Evolutionary conservation across 75 land plant genomes (phyloP).

Genomic region (Ceratopteris richardii): DNA sequence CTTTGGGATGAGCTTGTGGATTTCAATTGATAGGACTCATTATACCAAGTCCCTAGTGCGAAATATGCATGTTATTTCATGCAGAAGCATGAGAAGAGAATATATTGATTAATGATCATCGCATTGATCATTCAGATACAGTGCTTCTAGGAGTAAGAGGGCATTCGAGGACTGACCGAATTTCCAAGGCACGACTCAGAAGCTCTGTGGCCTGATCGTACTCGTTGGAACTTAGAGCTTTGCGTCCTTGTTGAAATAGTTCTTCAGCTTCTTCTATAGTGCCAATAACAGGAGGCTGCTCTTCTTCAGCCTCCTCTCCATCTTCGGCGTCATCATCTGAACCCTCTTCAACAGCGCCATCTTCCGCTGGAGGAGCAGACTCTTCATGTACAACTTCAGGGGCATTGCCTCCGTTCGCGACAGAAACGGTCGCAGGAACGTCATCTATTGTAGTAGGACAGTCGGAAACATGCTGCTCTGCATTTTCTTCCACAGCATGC

Average conservation of each 20-base stretch:
- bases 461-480: no score
- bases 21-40: no score
- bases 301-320: constrained; percentile 6
- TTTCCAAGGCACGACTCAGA: constrained; percentile 79
- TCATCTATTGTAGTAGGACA: no score
- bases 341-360: neutral
- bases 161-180: constrained; percentile 37
- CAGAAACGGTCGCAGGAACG: no score
- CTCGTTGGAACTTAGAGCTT: constrained; percentile 37
- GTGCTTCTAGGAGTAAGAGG: neutral
- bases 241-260: constrained; percentile 33
- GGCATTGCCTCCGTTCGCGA: neutral
- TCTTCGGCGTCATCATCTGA: constrained; percentile 1
- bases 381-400: no score
- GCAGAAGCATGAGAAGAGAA: neutral
- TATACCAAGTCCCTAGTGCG: no score
- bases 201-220: constrained; percentile 64
- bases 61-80: no score
- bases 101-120: neutral
- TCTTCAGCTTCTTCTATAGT: constrained; percentile 36
- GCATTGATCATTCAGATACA: neutral
- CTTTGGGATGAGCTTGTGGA: no score
- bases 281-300: neutral
- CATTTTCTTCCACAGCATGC: neutral
- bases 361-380: neutral